phyloP scores from a whole-genome alignment of 108 stramenopile genomes.

The Cyclotella sp. region DNA sequence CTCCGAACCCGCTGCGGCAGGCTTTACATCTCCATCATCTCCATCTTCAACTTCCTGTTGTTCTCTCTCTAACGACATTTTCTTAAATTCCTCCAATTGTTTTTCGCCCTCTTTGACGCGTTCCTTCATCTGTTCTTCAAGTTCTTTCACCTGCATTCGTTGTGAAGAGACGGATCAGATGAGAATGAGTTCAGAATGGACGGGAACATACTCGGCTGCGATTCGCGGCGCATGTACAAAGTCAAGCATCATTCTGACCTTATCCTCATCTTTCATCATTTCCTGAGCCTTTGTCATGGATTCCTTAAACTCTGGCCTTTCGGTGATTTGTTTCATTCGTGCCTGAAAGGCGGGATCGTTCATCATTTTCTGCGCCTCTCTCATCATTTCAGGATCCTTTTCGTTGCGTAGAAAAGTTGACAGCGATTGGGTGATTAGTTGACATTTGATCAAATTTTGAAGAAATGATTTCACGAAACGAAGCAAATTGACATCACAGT shows the following conservation, averaged over 20 bases:
- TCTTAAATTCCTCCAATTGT: slow-evolving; percentile 60
- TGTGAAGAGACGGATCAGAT: background rate
- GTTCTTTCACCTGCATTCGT: slow-evolving; percentile 51
- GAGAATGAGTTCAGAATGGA: background rate
- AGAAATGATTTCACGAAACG: background rate
- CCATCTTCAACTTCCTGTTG: slow-evolving; percentile 37
- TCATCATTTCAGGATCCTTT: slow-evolving; percentile 92
- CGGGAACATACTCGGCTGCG: too few relatives aligned
- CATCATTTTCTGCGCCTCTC: slow-evolving; percentile 89
- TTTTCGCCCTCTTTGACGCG: slow-evolving; percentile 72
- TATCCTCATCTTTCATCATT: slow-evolving; percentile 74
- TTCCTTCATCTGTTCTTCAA: slow-evolving; percentile 72
- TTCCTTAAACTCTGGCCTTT: slow-evolving; percentile 65
- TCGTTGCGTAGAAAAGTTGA: background rate
- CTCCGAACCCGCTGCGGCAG: slow-evolving; percentile 11
- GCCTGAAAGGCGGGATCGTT: slow-evolving; percentile 80
- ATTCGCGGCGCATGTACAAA: background rate
- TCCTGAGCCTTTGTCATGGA: slow-evolving; percentile 70
- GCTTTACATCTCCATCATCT: slow-evolving; percentile 34
- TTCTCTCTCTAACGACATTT: slow-evolving; percentile 56
- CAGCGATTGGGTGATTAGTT: background rate
- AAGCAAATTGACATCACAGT: too few relatives aligned
- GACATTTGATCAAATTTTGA: background rate
- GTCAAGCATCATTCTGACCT: slow-evolving; percentile 33
- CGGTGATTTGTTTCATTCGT: slow-evolving; percentile 83